These are phyloP conservation scores for Vigna hirtella DNA, from an alignment of 306 rosid genomes.

Conservation along the genomic window DNA sequence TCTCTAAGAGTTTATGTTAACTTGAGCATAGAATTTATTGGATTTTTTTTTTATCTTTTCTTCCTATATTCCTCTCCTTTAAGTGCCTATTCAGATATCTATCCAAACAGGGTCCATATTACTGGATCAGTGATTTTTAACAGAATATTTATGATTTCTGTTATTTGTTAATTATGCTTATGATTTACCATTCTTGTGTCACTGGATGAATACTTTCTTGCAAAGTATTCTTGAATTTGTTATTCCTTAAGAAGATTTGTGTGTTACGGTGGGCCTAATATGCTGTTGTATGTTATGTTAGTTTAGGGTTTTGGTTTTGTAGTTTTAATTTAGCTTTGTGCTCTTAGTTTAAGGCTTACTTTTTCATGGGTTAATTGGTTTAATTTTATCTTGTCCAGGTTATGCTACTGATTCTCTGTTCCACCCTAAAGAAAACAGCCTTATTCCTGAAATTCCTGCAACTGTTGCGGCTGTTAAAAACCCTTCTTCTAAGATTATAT, in stretches of 20 bases:
- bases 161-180: not conserved
- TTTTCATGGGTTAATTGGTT: constrained; percentile 8
- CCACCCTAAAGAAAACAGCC: constrained; percentile 53
- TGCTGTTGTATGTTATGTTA: constrained; percentile 12
- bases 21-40: too few relatives aligned
- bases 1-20: too few relatives aligned
- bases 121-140: constrained; percentile 16
- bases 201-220: constrained; percentile 11
- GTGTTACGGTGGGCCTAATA: not conserved
- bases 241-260: not conserved
- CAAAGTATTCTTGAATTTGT: not conserved
- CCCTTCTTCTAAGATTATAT: constrained; percentile 78
- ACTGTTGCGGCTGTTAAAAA: constrained; percentile 73
- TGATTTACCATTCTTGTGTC: constrained; percentile 13
- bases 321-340: constrained; percentile 25
- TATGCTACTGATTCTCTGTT: constrained; percentile 61
- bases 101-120: not conserved
- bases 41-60: not conserved
- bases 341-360: not conserved
- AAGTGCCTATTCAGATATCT: not conserved
- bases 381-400: constrained; percentile 53
- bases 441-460: constrained; percentile 64
- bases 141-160: not conserved
- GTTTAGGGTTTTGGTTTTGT: not conserved
- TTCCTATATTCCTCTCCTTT: not conserved